These are phyloP conservation scores for Alternaria burnsii DNA, from an alignment of 2,329 filamentous ascomycete species.

Conservation along the genomic window DNA sequence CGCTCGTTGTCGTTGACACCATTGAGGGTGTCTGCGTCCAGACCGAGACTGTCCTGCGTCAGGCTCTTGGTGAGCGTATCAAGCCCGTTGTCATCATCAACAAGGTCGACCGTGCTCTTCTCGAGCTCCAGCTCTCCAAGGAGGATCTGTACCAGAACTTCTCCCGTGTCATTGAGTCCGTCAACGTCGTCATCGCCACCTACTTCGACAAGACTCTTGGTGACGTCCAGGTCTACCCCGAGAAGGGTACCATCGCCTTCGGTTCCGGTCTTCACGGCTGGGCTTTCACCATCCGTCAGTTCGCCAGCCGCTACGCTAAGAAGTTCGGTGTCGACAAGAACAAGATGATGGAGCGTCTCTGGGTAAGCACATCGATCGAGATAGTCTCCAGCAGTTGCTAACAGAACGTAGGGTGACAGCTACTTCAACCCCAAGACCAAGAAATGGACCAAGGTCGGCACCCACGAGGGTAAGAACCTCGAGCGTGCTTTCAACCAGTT, in stretches of 20 bases:
- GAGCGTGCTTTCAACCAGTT: conserved; percentile 99
- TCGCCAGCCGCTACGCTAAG: conserved; percentile 95
- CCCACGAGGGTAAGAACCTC: conserved; percentile 83
- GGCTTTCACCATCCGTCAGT: conserved; percentile 99
- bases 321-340: conserved; percentile 99
- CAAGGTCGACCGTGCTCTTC: conserved; percentile 99
- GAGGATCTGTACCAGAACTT: conserved; percentile 99
- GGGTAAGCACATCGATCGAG: conserved; percentile 66
- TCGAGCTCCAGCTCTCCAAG: conserved; percentile 98
- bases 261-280: conserved; percentile 99
- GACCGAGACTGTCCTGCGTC: conserved; percentile 98
- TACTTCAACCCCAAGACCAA: conserved; percentile 99
- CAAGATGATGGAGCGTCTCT: conserved; percentile 99
- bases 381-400: conserved; percentile 22
- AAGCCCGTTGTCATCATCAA: conserved; percentile 99
- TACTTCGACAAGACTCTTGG: conserved; percentile 97
- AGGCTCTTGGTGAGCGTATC: conserved; percentile 99
- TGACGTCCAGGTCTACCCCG: conserved; percentile 98
- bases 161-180: conserved; percentile 98
- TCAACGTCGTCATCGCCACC: conserved; percentile 99
- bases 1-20: conserved; percentile 99
- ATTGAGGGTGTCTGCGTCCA: conserved; percentile 99
- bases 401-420: conserved; percentile 77
- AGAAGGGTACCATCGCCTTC: conserved; percentile 98
- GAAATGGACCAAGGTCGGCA: conserved; percentile 96